Evolutionary conservation across 306 rosid genomes (phyloP).

Genomic region (Biancaea sappan): DNA sequence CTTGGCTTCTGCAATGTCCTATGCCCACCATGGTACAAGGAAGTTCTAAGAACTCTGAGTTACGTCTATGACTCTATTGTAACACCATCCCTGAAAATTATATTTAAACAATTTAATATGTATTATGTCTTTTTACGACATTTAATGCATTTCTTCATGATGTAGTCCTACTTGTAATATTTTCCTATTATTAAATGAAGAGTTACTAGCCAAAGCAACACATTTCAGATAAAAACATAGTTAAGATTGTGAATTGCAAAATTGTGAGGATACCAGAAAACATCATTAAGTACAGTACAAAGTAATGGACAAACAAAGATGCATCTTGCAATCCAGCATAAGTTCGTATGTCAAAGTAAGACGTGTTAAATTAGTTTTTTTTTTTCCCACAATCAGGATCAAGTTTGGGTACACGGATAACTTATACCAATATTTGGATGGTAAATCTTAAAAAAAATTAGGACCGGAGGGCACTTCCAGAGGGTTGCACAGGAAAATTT

Average conservation of each 20-base stretch:
- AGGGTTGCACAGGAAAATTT: slow-evolving; percentile 9
- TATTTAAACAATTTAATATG: not conserved
- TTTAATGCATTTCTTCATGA: not conserved
- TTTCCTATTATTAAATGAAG: slow-evolving; percentile 1
- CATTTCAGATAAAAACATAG: not conserved
- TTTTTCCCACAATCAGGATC: not conserved
- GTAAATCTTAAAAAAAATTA: not conserved
- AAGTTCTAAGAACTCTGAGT: not conserved
- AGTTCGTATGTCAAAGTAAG: not conserved
- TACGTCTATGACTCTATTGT: not conserved
- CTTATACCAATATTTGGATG: slow-evolving; percentile 3
- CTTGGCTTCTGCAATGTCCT: not conserved
- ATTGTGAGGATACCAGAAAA: not conserved
- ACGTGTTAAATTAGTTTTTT: not conserved
- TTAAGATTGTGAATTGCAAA: not conserved
- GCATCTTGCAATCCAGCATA: not conserved
- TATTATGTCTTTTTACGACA: not conserved
- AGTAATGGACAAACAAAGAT: not conserved
- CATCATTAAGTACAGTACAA: not conserved
- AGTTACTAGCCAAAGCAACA: slow-evolving; percentile 10
- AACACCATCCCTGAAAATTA: not conserved
- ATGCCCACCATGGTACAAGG: not conserved
- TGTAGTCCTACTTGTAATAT: not conserved
- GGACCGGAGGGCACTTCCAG: slow-evolving; percentile 3
- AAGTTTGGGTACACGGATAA: not conserved